Evolutionary conservation across 2,329 filamentous ascomycete species (phyloP), one percentile per base, ranked within the genome.

Genomic region (Penicillium decumbens): DNA sequence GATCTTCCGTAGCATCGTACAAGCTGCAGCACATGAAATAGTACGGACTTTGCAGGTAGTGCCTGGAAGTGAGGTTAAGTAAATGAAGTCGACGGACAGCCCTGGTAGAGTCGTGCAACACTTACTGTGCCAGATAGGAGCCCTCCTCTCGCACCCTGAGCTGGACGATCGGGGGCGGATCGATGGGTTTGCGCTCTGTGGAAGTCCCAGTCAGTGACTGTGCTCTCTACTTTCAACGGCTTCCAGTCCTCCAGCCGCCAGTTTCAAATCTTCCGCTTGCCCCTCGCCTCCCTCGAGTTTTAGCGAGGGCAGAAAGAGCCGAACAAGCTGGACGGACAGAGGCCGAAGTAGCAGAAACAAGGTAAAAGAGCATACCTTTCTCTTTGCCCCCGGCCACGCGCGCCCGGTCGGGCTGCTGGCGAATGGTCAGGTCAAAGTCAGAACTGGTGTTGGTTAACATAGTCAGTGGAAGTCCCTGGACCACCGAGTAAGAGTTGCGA

Each of bases 141-240:
- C 64, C 65, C 25, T 68, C 64, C 41, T 71, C 65, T 43, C 68
- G 71, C 49, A 83, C 80, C 68, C 72, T 70, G 41, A 95, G 77
- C 71, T 92, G 84, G 40, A 95, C 76, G 60, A 95, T 88, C 37
- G 89, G 89, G 10, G 89, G 89, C 44, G 73, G 89, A 66, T 95
- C 89, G 62, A 95, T 82, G 6, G 89, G 88, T 69, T 95, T 95
- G 58, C 89, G 84, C 64, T 88, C 87, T 88, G 65, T 48, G 45
- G 24, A 46, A 30, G 10, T 28, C 24, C 41, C 33, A 41, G 53
- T 63, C 46, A 56, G 45, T 53, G 25, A 43, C 42, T 43, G 38
- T 43, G 38, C 25, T 43, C 32, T 25, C 30, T 35, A 47, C 50
- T 30, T 47, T 28, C 41, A 29, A 32, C 40, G 32, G 28, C 40